Base-by-base conservation (phyloP, 1,284 basidiomycete species). In the Fomes fomentarius region DNA sequence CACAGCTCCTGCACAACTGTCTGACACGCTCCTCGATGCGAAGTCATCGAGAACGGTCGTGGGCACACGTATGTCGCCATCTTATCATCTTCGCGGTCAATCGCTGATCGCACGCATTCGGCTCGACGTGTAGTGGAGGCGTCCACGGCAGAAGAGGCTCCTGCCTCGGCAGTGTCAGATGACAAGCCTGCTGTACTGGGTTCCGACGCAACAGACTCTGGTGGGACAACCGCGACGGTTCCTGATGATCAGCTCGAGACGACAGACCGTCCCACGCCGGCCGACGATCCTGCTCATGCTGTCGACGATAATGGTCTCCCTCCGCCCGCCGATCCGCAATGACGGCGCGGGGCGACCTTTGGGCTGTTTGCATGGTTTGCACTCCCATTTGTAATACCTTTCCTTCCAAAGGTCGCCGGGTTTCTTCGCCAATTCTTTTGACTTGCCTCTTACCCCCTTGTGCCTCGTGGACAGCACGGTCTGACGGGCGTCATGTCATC, bases 301-400 rank as follows among this genome's bases (percentile, higher is more conserved):
- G 26, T 33, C 46, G 47, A 47, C 24, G 24, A 47, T 15, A 51
- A 59, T 43, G 51, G 56, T 15, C 49, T 47, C 10, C 62, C 54
- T 10, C 60, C 48, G 34, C 58, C 52, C 24, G 52, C 57, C 38
- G 52, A 58, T 14, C 62, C 63, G 38, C 66, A 66, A 69, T 83
- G 82, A 83, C 77, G 80, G 75, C 77, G 72, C 72, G 77, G 81
- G 82, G 81, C 81, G 78, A 75, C 79, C 74, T 74, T 83, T 65
- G 74, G 80, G 73, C 65, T 68, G 58, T 66, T 80, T 56, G 74
- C 76, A 63, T 76, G 76, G 74, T 69, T 77, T 61, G 71, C 74
- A 58, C 66, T 78, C 64, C 70, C 72, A 47, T 61, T 79, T 52
- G 63, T 79, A 60, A 71, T 76, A 63, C 75, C 77, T 63, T 68